Percentiles rank a stretch among this genome's conserved stretches.
Conservation (phyloP, 2,329 filamentous ascomycete genomes). For the Tolypocladium guangdongense region DNA sequence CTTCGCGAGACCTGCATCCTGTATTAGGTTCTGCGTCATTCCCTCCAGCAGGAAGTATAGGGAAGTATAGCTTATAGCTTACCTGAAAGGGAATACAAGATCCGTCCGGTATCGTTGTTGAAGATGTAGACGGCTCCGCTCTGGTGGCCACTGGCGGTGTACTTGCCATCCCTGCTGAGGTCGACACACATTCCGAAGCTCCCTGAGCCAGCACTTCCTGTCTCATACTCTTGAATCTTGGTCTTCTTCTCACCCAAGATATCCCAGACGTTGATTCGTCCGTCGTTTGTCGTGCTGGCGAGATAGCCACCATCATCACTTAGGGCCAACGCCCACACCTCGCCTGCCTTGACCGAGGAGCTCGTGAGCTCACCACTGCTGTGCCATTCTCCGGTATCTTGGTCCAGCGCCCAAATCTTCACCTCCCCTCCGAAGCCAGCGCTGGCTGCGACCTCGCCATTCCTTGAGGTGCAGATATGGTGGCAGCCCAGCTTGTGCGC, state of each 20-base stretch:
- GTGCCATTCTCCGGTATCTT: slow-evolving; percentile 45
- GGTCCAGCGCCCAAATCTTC: slow-evolving; percentile 63
- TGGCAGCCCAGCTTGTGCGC: slow-evolving; percentile 88
- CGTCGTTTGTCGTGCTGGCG: slow-evolving; percentile 79
- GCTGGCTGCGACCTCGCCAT: slow-evolving; percentile 65
- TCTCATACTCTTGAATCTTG: slow-evolving; percentile 77
- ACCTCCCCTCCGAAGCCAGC: slow-evolving; percentile 85
- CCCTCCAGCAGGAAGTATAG: neutral
- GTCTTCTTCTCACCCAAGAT: slow-evolving; percentile 40
- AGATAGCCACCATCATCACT: slow-evolving; percentile 76
- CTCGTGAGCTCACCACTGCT: slow-evolving; percentile 28
- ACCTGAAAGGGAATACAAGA: slow-evolving; percentile 79
- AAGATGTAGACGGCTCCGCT: slow-evolving; percentile 90
- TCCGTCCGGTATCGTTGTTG: slow-evolving; percentile 77
- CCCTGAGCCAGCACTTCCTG: slow-evolving; percentile 55
- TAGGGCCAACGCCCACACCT: slow-evolving; percentile 80
- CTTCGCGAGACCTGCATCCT: slow-evolving; percentile 60
- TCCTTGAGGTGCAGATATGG: slow-evolving; percentile 62
- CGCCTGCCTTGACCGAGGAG: slow-evolving; percentile 46
- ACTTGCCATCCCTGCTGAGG: slow-evolving; percentile 65
- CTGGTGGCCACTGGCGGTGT: slow-evolving; percentile 86
- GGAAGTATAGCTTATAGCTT: too few species aligned
- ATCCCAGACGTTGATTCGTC: slow-evolving; percentile 84
- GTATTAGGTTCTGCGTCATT: neutral
- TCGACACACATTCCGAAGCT: slow-evolving; percentile 87